Evolutionary conservation across 768 basidiomycete species (phyloP).

Genomic region (Sutorius australiensis): DNA sequence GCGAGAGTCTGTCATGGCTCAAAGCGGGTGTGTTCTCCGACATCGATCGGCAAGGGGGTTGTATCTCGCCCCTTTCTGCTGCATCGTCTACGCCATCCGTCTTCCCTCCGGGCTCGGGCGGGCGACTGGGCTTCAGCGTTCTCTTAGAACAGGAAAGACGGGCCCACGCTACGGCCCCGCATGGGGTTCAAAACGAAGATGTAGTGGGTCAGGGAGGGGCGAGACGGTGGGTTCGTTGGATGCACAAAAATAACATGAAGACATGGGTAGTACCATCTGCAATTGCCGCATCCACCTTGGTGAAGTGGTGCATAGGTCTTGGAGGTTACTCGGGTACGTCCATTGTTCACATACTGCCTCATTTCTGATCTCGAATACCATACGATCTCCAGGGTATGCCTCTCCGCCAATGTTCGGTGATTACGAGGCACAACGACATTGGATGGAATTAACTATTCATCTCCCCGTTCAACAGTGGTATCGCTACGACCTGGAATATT

Average conservation of each 20-base stretch:
- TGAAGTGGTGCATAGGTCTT: conserved; percentile 69
- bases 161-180: conserved; percentile 11
- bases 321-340: conserved; percentile 79
- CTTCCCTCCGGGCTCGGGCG: conserved; percentile 19
- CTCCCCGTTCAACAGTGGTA: conserved; percentile 81
- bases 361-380: background rate
- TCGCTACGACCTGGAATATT: conserved; percentile 81
- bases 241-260: conserved; percentile 65
- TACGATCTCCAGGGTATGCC: conserved; percentile 45
- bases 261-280: conserved; percentile 55
- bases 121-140: conserved; percentile 40
- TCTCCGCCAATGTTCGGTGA: conserved; percentile 87
- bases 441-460: conserved; percentile 89
- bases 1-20: conserved; percentile 61
- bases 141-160: conserved; percentile 36
- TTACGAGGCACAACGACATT: conserved; percentile 91
- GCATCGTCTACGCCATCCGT: conserved; percentile 28
- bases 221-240: conserved; percentile 71
- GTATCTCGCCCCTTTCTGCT: conserved; percentile 42
- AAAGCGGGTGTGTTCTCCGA: conserved; percentile 40
- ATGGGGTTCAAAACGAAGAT: conserved; percentile 13
- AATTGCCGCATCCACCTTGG: conserved; percentile 48
- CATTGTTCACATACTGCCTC: background rate
- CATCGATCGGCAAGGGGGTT: conserved; percentile 40
- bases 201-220: conserved; percentile 41